These are phyloP conservation scores for Chloranthus sessilifolius DNA, from an alignment of 164 flowering plant species.

Conservation along the genomic window DNA sequence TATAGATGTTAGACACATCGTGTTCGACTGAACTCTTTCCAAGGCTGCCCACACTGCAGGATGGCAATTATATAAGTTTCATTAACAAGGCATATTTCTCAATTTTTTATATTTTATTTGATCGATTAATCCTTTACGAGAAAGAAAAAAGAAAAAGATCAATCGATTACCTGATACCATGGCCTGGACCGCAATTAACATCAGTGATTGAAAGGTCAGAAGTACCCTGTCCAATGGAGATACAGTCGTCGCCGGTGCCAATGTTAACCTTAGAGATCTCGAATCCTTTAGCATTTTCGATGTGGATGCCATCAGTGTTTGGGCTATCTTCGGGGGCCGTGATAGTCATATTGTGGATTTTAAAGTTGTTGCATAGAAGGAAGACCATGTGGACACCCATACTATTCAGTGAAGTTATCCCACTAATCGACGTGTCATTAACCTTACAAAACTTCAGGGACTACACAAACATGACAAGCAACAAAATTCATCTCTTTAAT, in stretches of 20 bases:
- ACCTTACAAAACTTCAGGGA: slow-evolving; percentile 42
- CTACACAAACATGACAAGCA: slow-evolving; percentile 29
- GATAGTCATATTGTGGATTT: slow-evolving; percentile 16
- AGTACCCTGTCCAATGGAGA: slow-evolving; percentile 63
- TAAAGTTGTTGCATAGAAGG: slow-evolving; percentile 16
- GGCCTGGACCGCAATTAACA: slow-evolving; percentile 64
- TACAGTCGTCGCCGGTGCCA: slow-evolving; percentile 62
- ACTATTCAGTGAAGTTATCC: slow-evolving; percentile 29
- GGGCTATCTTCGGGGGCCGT: slow-evolving; percentile 45
- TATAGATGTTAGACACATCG: slow-evolving; percentile 22
- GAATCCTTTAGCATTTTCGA: slow-evolving; percentile 22
- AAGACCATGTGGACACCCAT: slow-evolving; percentile 35
- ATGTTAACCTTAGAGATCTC: slow-evolving; percentile 28
- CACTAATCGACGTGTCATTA: slow-evolving; percentile 28
- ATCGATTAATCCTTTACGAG: no score
- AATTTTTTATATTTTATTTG: neutral
- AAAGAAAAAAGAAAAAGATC: no score
- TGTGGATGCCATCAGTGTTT: slow-evolving; percentile 37
- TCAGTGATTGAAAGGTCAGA: slow-evolving; percentile 33
- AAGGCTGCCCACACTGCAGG: slow-evolving; percentile 34
- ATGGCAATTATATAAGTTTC: slow-evolving; percentile 18
- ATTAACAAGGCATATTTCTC: slow-evolving; percentile 8
- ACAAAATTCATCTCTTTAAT: no score
- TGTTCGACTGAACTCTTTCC: slow-evolving; percentile 29
- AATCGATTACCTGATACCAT: slow-evolving; percentile 79